Base-by-base conservation (phyloP, 441 rosid genomes). In the Jatropha multifida region DNA sequence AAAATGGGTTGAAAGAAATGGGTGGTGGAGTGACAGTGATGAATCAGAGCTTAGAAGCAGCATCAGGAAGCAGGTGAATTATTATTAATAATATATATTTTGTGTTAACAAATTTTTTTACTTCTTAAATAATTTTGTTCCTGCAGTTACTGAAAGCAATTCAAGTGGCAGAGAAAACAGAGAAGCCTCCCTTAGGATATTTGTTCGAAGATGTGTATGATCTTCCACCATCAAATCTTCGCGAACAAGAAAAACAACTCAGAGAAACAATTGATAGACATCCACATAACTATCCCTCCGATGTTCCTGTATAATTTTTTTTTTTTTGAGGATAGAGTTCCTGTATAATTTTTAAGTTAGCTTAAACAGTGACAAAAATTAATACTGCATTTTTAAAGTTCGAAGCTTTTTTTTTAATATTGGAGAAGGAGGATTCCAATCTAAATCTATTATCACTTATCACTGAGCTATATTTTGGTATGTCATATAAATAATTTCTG, bases 141-240 rank as follows among this genome's bases (percentile, higher is more conserved):
- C 52, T 46, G 79, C 87, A 94, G 98, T 59, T 92, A 37, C 75
- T 94, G 75, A 82, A 87, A 41, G 97, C 94, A 32, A 81, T 94
- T 78, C 89, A 89, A 79, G 83, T 58, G 37, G 97, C 97, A 9
- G 97, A 92, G 82, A 87, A 79, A 81, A 77, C 74, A 13, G 86
- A 83, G 85, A 94, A 94, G 75, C 95, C 97, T 37, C 78, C 88
- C 6, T 68, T 94, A 44, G 74, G 66, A 42, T 82, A 91, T 13
- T 17, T 90, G 81, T 94, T 94, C 79, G 72, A 85, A 0, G 97
- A 94, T 77, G 97, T 92, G 23, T 94, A 92, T n/a, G 87, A 94
- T 66, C 74, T 71, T 77, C 81, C 81, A 20, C 88, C 97, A n/a
- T 60, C 85, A 27, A 91, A 92, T 80, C 95, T 94, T 32, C 54